phyloP scores from a whole-genome alignment of 306 rosid genomes.

The Dryas alaskensis region DNA sequence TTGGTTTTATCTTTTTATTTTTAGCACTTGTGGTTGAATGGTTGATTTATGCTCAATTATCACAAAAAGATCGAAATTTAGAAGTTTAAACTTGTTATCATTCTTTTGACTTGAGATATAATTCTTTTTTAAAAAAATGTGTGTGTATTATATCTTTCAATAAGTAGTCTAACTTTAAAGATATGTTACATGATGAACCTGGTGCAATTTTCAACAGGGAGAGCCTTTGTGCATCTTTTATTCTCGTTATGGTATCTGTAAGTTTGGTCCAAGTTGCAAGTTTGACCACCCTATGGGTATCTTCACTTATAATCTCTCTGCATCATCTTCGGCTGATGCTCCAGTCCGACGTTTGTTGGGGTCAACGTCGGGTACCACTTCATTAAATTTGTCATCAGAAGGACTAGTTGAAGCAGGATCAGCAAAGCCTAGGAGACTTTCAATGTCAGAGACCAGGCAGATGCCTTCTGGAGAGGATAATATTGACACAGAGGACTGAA shows the following conservation, averaged over 20 bases:
- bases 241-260: conserved; percentile 96
- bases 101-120: not conserved
- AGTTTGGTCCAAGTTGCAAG: conserved; percentile 99
- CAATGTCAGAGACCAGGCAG: conserved; percentile 77
- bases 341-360: conserved; percentile 70
- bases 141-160: not conserved
- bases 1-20: no score
- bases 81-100: not conserved
- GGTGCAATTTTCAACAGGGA: conserved; percentile 57
- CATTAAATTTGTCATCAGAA: conserved; percentile 73
- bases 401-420: conserved; percentile 78
- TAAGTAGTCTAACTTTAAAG: conserved; percentile 12
- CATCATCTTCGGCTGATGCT: conserved; percentile 59
- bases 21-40: no score
- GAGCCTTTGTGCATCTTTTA: conserved; percentile 92
- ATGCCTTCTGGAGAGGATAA: conserved; percentile 68
- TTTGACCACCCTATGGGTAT: conserved; percentile 96
- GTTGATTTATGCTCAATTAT: no score
- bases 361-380: conserved; percentile 70
- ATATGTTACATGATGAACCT: conserved; percentile 29
- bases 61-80: no score
- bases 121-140: not conserved
- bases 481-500: conserved; percentile 73
- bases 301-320: conserved; percentile 64
- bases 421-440: conserved; percentile 66